phyloP scores from a whole-genome alignment of 441 rosid species.

The Gossypium trilobum region DNA sequence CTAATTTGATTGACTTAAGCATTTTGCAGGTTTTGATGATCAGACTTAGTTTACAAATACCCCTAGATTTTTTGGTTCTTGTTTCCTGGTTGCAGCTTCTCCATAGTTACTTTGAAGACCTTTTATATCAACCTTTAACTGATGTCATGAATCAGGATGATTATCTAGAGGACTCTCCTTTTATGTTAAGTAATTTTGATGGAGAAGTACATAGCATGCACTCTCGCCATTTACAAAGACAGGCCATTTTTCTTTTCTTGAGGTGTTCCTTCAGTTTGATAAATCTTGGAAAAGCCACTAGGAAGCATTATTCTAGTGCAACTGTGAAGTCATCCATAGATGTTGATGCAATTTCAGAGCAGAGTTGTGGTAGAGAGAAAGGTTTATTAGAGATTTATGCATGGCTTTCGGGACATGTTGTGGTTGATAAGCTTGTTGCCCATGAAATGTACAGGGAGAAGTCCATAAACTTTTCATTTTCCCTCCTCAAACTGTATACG shows the following conservation, averaged over 20 bases:
- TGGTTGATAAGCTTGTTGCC: constrained; percentile 20
- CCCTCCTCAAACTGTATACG: constrained; percentile 58
- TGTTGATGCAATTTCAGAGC: constrained; percentile 19
- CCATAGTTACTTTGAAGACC: constrained; percentile 46
- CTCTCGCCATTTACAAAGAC: constrained; percentile 55
- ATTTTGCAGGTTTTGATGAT: constrained; percentile 66
- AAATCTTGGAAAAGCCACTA: constrained; percentile 30
- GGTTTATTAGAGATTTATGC: constrained; percentile 44
- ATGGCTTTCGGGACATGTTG: constrained; percentile 55
- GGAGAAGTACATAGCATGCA: constrained; percentile 22
- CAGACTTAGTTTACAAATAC: constrained; percentile 51
- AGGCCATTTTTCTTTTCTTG: constrained; percentile 54
- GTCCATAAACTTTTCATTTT: constrained; percentile 38
- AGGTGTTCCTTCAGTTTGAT: constrained; percentile 57
- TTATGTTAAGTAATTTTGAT: constrained; percentile 35
- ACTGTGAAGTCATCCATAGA: constrained; percentile 21
- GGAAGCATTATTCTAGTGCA: constrained; percentile 27
- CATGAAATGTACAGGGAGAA: constrained; percentile 33
- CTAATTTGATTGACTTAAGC: constrained; percentile 4
- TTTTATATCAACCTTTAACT: constrained; percentile 34
- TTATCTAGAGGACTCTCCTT: constrained; percentile 70
- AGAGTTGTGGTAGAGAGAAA: constrained; percentile 30
- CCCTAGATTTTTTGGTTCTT: constrained; percentile 29
- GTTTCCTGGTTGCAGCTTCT: constrained; percentile 69
- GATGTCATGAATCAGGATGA: constrained; percentile 25